Base-by-base conservation (phyloP, 352 stramenopile genomes). In the Globisporangium radiosum region DNA sequence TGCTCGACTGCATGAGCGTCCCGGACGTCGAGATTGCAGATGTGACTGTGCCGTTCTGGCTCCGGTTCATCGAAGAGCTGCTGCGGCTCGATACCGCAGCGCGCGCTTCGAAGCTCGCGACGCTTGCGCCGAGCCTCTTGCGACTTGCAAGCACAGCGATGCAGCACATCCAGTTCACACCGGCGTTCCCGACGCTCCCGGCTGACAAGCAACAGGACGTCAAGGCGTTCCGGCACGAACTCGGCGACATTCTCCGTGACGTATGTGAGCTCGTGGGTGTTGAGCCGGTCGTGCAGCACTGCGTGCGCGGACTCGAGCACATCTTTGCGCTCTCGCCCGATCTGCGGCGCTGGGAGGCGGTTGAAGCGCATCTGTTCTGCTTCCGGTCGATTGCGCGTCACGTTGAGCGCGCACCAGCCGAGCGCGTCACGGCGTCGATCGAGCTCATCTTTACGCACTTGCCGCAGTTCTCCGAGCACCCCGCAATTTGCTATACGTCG, bases 1-100 rank as follows among this genome's bases (percentile, higher is more conserved):
- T 96, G n/a, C 62, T 92, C n/a, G 85, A 93, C 58, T 96, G 87
- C 59, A 95, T 94, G 79, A 75, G 76, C 36, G 90, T 87, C 57
- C 70, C 75, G 7, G 85, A 95, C 15, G 65, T 75, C 10, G 87
- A 96, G 47, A 72, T 95, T 36, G 83, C 84, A 5, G 85, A 92
- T 37, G 76, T 95, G 37, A 93, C 83, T n/a, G 85, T 90, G 3
- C 78, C 83, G 19, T 95, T 95, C 59, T 95, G 85, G 85, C 88
- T 87, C 39, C 65, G 64, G 13, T 83, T 93, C 54, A 62, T 86
- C 3, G 69, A 78, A 8, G 79, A 79, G 38, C 50, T 95, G 13
- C 62, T 69, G 36, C 67, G 45, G 44, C 45, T 57, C 42, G 66
- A 67, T 8, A 19, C 25, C 13, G 40, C 11, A 5, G 44, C 61